A percentile compares a stretch with the other conserved stretches of the same genome.
phyloP scores from a whole-genome alignment of 768 basidiomycete species.

The Lentinula boryana region DNA sequence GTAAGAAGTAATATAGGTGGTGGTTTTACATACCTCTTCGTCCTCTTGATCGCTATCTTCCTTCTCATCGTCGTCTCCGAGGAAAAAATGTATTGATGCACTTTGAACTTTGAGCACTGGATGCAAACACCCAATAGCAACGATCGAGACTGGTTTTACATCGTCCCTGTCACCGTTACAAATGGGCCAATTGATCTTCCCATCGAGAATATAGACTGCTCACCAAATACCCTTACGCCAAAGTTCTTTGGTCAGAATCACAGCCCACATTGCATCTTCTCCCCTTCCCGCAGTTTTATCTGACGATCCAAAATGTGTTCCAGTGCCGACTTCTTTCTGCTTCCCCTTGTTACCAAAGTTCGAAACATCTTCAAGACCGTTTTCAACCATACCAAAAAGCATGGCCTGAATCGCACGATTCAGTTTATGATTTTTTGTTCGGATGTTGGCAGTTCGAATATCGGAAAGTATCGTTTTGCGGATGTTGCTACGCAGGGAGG shows the following conservation, averaged over 20 bases:
- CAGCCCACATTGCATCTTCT: slow-evolving; percentile 97
- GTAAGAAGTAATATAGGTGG: background rate
- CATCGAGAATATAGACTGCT: slow-evolving; percentile 10
- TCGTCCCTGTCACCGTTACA: slow-evolving; percentile 57
- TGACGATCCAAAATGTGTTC: slow-evolving; percentile 24
- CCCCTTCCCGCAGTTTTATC: slow-evolving; percentile 40
- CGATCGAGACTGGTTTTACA: slow-evolving; percentile 87
- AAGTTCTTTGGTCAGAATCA: slow-evolving; percentile 87
- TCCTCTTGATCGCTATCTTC: slow-evolving; percentile 70
- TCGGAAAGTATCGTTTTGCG: slow-evolving; percentile 92
- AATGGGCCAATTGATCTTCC: background rate
- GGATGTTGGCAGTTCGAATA: slow-evolving; percentile 84
- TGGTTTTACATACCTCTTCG: slow-evolving; percentile 36
- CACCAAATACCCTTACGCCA: slow-evolving; percentile 93
- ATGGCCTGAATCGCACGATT: slow-evolving; percentile 95
- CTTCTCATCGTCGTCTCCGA: slow-evolving; percentile 77
- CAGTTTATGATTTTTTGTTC: slow-evolving; percentile 89
- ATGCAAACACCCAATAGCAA: slow-evolving; percentile 89
- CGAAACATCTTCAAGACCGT: slow-evolving; percentile 80
- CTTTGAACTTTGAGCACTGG: slow-evolving; percentile 92
- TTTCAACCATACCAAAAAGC: slow-evolving; percentile 93
- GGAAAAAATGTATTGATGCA: slow-evolving; percentile 93
- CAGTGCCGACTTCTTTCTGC: slow-evolving; percentile 27
- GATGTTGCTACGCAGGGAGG: slow-evolving; percentile 77
- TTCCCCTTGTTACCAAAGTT: slow-evolving; percentile 76